Percentiles rank a stretch among this genome's conserved stretches.
phyloP scores from a whole-genome alignment of 2,329 filamentous ascomycete species.

The Monosporascus sp. region DNA sequence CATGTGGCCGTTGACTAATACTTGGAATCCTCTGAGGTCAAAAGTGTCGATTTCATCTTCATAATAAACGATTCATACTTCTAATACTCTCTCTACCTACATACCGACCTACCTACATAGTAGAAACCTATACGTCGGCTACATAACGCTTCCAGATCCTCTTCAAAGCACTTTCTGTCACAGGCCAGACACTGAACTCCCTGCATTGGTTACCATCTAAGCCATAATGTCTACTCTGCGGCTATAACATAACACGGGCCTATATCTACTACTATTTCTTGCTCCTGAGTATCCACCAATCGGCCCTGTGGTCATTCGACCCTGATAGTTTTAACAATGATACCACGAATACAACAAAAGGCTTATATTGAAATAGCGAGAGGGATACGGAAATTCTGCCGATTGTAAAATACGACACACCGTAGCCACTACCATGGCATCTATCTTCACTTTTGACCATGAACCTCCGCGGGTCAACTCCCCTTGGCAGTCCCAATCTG shows the following conservation, averaged over 20 bases:
- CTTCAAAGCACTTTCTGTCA: too few relatives aligned
- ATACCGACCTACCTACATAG: too few relatives aligned
- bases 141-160: too few relatives aligned
- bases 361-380: slow-evolving; percentile 2
- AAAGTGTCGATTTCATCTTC: too few relatives aligned
- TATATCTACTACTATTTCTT: neutral
- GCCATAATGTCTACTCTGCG: neutral
- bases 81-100: too few relatives aligned
- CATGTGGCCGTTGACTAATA: too few relatives aligned
- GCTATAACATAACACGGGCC: neutral
- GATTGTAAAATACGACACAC: slow-evolving; percentile 8
- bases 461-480: slow-evolving; percentile 84
- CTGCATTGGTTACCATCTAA: too few relatives aligned
- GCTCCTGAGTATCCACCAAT: slow-evolving; percentile 1
- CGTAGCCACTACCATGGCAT: slow-evolving; percentile 60
- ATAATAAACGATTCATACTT: too few relatives aligned
- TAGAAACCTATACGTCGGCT: too few relatives aligned
- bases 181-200: too few relatives aligned
- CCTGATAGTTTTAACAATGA: slow-evolving; percentile 33
- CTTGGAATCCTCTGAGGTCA: too few relatives aligned
- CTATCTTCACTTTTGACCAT: slow-evolving; percentile 91
- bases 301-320: slow-evolving; percentile 8
- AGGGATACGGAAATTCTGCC: slow-evolving; percentile 4
- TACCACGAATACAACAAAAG: slow-evolving; percentile 29
- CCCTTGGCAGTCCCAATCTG: slow-evolving; percentile 83